phyloP scores from a whole-genome alignment of 2,329 filamentous ascomycete genomes.

The Penicillium vulpinum region DNA sequence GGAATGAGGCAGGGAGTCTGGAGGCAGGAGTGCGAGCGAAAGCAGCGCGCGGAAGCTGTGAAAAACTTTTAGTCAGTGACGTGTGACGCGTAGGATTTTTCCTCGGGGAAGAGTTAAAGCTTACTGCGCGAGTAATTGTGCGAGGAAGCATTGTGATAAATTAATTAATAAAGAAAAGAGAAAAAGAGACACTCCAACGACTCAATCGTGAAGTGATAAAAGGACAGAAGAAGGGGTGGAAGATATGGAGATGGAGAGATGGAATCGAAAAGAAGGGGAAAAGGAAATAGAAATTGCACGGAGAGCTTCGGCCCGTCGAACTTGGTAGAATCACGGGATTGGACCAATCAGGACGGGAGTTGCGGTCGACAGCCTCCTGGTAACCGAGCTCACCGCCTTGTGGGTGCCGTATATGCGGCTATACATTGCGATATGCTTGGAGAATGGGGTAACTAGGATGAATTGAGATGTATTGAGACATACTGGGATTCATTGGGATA shows the following conservation, averaged over 20 bases:
- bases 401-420: background rate
- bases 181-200: slow-evolving; percentile 34
- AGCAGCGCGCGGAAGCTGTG: slow-evolving; percentile 75
- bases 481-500: background rate
- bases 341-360: slow-evolving; percentile 18
- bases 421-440: background rate
- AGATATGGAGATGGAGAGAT: slow-evolving; percentile 22
- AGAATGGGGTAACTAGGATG: background rate
- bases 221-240: slow-evolving; percentile 18
- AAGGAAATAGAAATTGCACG: slow-evolving; percentile 36
- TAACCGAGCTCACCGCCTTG: slow-evolving; percentile 21
- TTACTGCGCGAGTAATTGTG: slow-evolving; percentile 73
- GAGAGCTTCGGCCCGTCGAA: slow-evolving; percentile 42
- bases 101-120: slow-evolving; percentile 29
- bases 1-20: slow-evolving; percentile 71
- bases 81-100: slow-evolving; percentile 20
- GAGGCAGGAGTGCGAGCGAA: slow-evolving; percentile 67
- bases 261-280: slow-evolving; percentile 23
- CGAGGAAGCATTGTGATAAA: slow-evolving; percentile 67
- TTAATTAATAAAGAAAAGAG: slow-evolving; percentile 41
- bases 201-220: slow-evolving; percentile 34
- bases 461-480: background rate
- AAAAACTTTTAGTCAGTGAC: slow-evolving; percentile 20
- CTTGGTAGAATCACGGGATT: slow-evolving; percentile 35
- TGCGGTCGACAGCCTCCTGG: slow-evolving; percentile 4